Conservation (phyloP, 495 filamentous ascomycete species). For the Penicillium lagena region DNA sequence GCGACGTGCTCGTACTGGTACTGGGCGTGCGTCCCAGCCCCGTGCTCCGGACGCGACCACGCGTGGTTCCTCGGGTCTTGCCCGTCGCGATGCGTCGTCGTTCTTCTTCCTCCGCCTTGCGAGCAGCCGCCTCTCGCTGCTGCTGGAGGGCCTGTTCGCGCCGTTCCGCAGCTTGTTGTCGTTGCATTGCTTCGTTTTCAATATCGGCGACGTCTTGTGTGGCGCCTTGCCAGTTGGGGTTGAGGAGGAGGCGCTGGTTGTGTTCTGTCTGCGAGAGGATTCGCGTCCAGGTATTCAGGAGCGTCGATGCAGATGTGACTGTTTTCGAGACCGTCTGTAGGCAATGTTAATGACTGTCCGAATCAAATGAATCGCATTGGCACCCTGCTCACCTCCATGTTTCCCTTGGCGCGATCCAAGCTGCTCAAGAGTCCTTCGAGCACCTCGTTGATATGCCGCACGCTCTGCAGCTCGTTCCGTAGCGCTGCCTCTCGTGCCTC, state of each 20-base stretch:
- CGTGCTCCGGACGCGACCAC: slow-evolving; percentile 37
- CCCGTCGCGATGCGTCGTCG: slow-evolving; percentile 42
- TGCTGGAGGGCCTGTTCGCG: slow-evolving; percentile 68
- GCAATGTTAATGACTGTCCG: background rate
- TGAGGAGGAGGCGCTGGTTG: slow-evolving; percentile 86
- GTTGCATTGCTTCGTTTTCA: slow-evolving; percentile 66
- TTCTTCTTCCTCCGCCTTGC: slow-evolving; percentile 69
- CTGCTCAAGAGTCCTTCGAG: slow-evolving; percentile 79
- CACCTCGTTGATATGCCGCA: slow-evolving; percentile 77
- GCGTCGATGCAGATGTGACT: slow-evolving; percentile 78
- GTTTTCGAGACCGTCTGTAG: slow-evolving; percentile 76
- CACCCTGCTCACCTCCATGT: slow-evolving; percentile 72
- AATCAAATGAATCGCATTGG: background rate
- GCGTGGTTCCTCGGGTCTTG: slow-evolving; percentile 38
- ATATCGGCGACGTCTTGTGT: slow-evolving; percentile 75
- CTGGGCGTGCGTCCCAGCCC: slow-evolving; percentile 43
- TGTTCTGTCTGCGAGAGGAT: slow-evolving; percentile 96
- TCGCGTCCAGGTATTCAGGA: slow-evolving; percentile 94
- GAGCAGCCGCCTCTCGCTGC: slow-evolving; percentile 62
- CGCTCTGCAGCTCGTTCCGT: slow-evolving; percentile 69
- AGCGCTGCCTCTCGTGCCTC: slow-evolving; percentile 68
- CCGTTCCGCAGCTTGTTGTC: slow-evolving; percentile 68
- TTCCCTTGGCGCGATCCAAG: slow-evolving; percentile 72
- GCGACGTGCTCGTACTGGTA: slow-evolving; percentile 24
- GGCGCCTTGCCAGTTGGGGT: slow-evolving; percentile 84